Conservation (phyloP, 2,329 filamentous ascomycete species). For the Penicillium sp. region DNA sequence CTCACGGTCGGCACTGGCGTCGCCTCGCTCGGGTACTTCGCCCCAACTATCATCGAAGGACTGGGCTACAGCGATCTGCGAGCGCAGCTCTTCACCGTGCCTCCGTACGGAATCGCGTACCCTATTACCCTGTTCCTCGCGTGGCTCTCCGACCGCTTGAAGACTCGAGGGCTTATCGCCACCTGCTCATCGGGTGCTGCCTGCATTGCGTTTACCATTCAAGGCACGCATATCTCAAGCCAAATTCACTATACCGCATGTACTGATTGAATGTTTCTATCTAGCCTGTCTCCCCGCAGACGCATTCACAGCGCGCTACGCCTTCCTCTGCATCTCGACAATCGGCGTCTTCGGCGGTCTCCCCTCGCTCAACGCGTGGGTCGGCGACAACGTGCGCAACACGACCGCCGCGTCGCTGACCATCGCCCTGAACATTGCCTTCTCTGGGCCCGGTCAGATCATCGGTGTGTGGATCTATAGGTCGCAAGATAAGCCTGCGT, state of each 20-base stretch:
- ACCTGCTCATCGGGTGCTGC: background rate
- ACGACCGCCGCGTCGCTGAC: conserved; percentile 28
- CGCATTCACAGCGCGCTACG: conserved; percentile 22
- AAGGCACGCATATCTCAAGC: background rate
- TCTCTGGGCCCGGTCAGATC: conserved; percentile 34
- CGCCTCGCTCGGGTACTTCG: conserved; percentile 40
- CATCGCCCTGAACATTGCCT: conserved; percentile 32
- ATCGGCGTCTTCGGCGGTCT: conserved; percentile 31
- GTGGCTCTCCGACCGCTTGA: conserved; percentile 9
- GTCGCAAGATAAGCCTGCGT: conserved; percentile 7
- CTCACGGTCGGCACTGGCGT: conserved; percentile 7
- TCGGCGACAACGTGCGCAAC: conserved; percentile 29
- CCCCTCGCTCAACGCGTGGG: conserved; percentile 33
- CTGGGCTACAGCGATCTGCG: conserved; percentile 25
- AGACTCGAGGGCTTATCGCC: conserved; percentile 4
- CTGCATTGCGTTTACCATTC: background rate
- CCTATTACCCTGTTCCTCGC: conserved; percentile 19
- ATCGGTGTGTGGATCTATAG: conserved; percentile 36
- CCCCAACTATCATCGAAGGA: conserved; percentile 27
- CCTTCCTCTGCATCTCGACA: conserved; percentile 26
- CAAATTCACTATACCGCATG: background rate
- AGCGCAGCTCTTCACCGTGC: conserved; percentile 28
- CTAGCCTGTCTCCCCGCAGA: background rate
- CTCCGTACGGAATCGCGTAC: conserved; percentile 24
- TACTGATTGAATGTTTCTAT: background rate